phyloP scores from a whole-genome alignment of 1,284 basidiomycete species.

The Entoloma clypeatum region DNA sequence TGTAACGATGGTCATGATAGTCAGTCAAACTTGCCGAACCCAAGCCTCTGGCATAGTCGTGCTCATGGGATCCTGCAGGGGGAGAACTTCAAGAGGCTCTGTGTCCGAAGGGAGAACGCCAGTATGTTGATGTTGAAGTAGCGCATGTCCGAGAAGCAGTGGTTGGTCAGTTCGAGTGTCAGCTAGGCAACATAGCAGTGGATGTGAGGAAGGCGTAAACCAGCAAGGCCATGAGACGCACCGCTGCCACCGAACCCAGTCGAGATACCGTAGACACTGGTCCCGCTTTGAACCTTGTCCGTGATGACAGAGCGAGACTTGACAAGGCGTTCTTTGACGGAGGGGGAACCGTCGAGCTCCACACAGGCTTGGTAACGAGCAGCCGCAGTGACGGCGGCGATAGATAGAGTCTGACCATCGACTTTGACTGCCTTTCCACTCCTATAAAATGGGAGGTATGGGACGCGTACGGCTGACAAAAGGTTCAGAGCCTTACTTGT shows the following conservation, averaged over 20 bases:
- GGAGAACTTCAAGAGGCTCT: slow-evolving; percentile 43
- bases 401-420: slow-evolving; percentile 67
- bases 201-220: too few species aligned
- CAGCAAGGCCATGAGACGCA: too few species aligned
- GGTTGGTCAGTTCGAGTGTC: slow-evolving; percentile 68
- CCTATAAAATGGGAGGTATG: too few species aligned
- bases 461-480: too few species aligned
- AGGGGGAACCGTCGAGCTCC: slow-evolving; percentile 46
- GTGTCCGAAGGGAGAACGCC: slow-evolving; percentile 62
- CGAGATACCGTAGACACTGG: slow-evolving; percentile 77
- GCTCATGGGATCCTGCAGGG: slow-evolving; percentile 62
- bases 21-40: too few species aligned
- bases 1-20: too few species aligned
- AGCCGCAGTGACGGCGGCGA: slow-evolving; percentile 70
- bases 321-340: slow-evolving; percentile 47
- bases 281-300: slow-evolving; percentile 62
- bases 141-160: slow-evolving; percentile 65
- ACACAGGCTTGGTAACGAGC: slow-evolving; percentile 61
- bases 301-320: slow-evolving; percentile 61
- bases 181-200: too few species aligned
- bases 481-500: too few species aligned
- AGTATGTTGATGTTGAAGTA: slow-evolving; percentile 76
- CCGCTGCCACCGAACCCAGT: slow-evolving; percentile 81
- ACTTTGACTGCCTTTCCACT: slow-evolving; percentile 58
- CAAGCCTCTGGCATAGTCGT: slow-evolving; percentile 84